These are phyloP conservation scores for Scutellaria minor DNA, from an alignment of 257 asterid genomes.

Conservation along the genomic window DNA sequence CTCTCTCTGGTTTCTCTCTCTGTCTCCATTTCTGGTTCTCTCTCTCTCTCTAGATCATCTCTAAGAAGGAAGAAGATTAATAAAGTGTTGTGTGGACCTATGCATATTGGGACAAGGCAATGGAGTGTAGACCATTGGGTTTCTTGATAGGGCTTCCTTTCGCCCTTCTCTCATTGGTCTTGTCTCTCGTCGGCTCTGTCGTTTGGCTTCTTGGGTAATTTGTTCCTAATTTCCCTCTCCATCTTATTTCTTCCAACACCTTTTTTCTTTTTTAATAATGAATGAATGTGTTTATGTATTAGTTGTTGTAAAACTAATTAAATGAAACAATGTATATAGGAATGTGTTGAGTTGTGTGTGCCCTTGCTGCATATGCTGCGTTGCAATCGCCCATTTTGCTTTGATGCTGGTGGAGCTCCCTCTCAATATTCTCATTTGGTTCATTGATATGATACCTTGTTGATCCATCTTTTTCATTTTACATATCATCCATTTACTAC, in stretches of 20 bases:
- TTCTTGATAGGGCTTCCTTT: constrained; percentile 68
- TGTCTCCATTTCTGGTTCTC: too few relatives aligned
- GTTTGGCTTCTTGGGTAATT: constrained; percentile 58
- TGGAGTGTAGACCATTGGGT: constrained; percentile 64
- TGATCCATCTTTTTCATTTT: constrained; percentile 34
- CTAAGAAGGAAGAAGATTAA: too few relatives aligned
- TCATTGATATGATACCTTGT: constrained; percentile 57
- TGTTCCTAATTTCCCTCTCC: neutral
- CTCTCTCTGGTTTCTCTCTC: neutral
- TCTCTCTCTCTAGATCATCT: too few relatives aligned
- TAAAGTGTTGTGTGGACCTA: too few relatives aligned
- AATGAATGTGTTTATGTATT: too few relatives aligned
- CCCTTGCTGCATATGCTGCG: constrained; percentile 67
- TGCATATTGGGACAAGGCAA: constrained; percentile 2
- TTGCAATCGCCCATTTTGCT: constrained; percentile 51
- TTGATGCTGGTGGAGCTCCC: constrained; percentile 54
- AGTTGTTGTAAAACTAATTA: too few relatives aligned
- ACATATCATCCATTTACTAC: neutral
- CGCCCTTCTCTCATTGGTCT: constrained; percentile 49
- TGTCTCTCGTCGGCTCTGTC: constrained; percentile 59
- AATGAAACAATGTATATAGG: constrained; percentile 31
- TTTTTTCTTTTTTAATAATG: neutral
- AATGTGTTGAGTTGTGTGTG: constrained; percentile 45
- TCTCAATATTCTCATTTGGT: constrained; percentile 48
- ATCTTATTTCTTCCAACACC: neutral